Evolutionary conservation across 495 filamentous ascomycete genomes (phyloP), one percentile per base, ranked within the genome.

Genomic region (Podospora australis): DNA sequence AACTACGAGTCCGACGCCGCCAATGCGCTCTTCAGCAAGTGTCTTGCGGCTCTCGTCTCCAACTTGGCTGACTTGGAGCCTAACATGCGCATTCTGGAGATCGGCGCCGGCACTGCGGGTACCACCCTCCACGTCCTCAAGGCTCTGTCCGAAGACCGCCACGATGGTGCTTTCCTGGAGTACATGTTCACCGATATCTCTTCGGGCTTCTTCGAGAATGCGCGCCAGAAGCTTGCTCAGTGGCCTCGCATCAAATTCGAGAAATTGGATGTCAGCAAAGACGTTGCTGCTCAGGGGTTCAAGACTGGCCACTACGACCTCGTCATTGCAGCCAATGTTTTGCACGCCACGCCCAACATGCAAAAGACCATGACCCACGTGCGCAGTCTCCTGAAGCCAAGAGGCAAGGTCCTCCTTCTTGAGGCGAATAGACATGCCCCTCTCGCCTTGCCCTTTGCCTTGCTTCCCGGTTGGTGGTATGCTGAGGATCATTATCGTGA

Each of bases 131-230:
- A 25, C 1, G 14, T 62, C 16, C 35, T 62, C 0, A 10, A 32
- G 6, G 38, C 22, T 6, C 35, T 46, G 26, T 36, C 32, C 9
- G 19, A 36, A 8, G 32, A 36, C 32, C 32, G 32, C 5, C n/a
- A 36, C n/a, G 32, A 36, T 4, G 32, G 32, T 36, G 21, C 28
- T 10, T 50, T 44, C 26, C 30, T 44, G 30, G 59, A 58, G 6
- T 78, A 78, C 45, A 71, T 67, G 3, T 78, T 49, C 48, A 75
- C 75, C 2, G 67, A 78, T 42, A 66, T 74, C 16, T 65, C 70
- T 13, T 41, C 58, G 1, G 59, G 52, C 13, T 71, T 67, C 41
- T 71, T 78, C 25, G 59, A 63, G 13, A 40, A 46, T 25, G 58
- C 52, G 14, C 38, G 32, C 1, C 23, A 46, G 16, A 35, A 30